Evolutionary conservation across 805 yeast genomes (phyloP).

Genomic region (Yamadazyma scolyti): DNA sequence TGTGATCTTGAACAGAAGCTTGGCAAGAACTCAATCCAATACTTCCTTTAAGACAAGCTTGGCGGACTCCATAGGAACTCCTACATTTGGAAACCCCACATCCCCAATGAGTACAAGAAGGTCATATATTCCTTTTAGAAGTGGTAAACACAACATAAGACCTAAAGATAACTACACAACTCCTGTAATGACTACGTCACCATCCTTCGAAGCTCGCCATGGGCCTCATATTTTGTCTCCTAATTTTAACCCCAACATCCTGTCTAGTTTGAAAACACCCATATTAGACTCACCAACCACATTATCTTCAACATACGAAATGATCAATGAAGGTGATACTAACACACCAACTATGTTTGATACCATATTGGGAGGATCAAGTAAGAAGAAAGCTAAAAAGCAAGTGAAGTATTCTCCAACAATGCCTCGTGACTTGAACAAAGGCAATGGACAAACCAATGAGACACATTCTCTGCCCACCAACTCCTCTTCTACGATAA

Average conservation of each 20-base stretch:
- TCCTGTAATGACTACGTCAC: slow-evolving; percentile 18
- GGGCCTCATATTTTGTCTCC: slow-evolving; percentile 7
- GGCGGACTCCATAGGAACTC: slow-evolving; percentile 55
- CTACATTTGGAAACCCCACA: slow-evolving; percentile 9
- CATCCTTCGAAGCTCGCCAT: slow-evolving; percentile 19
- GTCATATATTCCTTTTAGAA: slow-evolving; percentile 41
- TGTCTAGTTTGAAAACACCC: slow-evolving; percentile 4
- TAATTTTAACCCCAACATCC: slow-evolving; percentile 13
- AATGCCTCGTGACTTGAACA: slow-evolving; percentile 7
- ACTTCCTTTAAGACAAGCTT: slow-evolving; percentile 73
- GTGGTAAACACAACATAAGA: slow-evolving; percentile 20
- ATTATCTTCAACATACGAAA: too few relatives aligned
- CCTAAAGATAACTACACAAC: slow-evolving; percentile 18
- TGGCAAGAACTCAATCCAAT: slow-evolving; percentile 71
- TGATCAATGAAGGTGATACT: too few relatives aligned
- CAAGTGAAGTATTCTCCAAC: slow-evolving; percentile 12
- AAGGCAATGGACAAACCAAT: too few relatives aligned
- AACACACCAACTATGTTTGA: slow-evolving; percentile 20
- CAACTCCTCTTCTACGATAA: too few relatives aligned
- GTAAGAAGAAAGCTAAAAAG: slow-evolving; percentile 20
- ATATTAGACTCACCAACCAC: slow-evolving; percentile 4
- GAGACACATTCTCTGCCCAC: too few relatives aligned
- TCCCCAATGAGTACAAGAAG: slow-evolving; percentile 18
- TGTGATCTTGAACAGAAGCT: slow-evolving; percentile 65
- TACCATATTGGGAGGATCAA: slow-evolving; percentile 19